Conservation (phyloP, 106 monocot species). For the Hemerocallis citrina region DNA sequence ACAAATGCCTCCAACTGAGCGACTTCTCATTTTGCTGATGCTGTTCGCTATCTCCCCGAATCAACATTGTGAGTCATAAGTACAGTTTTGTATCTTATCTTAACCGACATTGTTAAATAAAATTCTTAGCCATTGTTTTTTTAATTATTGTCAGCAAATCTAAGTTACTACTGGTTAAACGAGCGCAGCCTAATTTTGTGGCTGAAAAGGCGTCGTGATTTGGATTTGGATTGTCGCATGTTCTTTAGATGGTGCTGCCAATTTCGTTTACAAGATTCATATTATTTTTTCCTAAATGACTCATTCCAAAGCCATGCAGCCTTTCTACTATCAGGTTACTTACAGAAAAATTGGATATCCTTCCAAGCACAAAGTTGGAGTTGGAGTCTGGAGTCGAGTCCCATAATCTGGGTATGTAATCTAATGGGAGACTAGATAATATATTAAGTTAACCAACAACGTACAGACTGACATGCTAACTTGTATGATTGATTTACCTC, state of each 20-base stretch:
- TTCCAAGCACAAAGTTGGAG: not conserved
- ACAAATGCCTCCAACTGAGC: not conserved
- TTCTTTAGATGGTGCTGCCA: not conserved
- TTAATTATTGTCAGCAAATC: not conserved
- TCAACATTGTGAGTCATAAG: not conserved
- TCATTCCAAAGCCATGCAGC: not conserved
- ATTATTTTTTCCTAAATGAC: not conserved
- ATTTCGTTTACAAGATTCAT: not conserved
- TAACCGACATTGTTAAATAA: not conserved
- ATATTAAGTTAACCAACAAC: too few species aligned
- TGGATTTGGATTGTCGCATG: too few species aligned
- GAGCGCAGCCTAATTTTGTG: not conserved
- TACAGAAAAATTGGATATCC: not conserved
- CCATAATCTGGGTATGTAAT: not conserved
- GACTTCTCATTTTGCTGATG: not conserved
- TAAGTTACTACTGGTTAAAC: not conserved
- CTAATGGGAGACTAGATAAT: too few species aligned
- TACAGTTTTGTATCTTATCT: not conserved
- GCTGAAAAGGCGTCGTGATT: not conserved
- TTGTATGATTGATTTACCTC: too few species aligned
- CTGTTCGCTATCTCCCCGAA: not conserved
- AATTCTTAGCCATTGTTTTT: not conserved
- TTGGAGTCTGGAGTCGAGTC: not conserved
- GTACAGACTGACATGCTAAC: too few species aligned
- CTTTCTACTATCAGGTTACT: not conserved